phyloP scores from a whole-genome alignment of 345 rosid genomes.

The Eucalyptus pauciflora region DNA sequence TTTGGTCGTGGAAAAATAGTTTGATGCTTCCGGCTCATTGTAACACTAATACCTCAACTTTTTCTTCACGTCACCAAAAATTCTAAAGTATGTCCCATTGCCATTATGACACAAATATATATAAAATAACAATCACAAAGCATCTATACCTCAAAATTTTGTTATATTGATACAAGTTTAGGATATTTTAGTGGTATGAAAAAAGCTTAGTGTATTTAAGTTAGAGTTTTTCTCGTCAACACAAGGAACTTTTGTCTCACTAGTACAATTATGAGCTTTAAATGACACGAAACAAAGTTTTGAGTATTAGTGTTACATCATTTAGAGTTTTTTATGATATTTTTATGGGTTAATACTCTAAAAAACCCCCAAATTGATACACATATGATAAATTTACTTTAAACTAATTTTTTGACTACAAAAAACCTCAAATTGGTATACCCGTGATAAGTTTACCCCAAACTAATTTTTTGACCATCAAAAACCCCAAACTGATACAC shows the following conservation, averaged over 20 bases:
- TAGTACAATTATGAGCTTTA: neutral
- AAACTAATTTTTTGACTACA: no score
- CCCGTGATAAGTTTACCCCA: fast-evolving
- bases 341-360: no score
- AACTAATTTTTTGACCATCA: no score
- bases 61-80: neutral
- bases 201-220: neutral
- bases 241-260: neutral
- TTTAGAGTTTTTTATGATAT: no score
- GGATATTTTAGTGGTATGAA: neutral
- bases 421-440: no score
- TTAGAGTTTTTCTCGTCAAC: neutral
- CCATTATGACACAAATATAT: neutral
- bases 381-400: no score
- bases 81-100: neutral
- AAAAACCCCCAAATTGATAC: fast-evolving
- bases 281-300: neutral
- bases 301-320: neutral
- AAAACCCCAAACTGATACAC: fast-evolving
- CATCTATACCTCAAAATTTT: neutral
- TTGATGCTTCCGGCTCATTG: neutral
- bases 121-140: no score
- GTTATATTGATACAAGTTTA: neutral
- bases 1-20: neutral
- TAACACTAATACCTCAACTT: neutral